Evolutionary conservation across 305 asterid genomes (phyloP), one percentile per base, ranked within the genome.

Genomic region (Coffea humblotiana): DNA sequence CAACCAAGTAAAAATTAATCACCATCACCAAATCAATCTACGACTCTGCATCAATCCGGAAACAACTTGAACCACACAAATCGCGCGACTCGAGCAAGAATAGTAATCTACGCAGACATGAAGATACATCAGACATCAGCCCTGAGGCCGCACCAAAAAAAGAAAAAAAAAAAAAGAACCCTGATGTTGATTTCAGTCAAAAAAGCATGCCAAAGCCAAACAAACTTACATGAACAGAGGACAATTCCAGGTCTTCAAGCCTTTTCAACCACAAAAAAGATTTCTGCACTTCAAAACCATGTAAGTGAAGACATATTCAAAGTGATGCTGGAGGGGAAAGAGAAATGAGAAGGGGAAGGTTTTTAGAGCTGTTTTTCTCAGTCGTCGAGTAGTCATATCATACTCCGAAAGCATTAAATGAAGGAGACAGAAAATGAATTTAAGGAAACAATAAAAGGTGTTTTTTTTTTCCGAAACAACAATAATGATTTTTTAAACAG

Each of bases 321-420:
- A n/a, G 16, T 35, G 51, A 6, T 21, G 37, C 21, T 58, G 77
- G 61, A 78, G 71, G 37, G 72, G 78, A 54, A 72, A 35, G 72
- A 64, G 76, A 79, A 83, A 85, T 76, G 81, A 68, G 77, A 85
- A 85, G 81, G 27, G 3, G 77, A 86, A 81, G 78, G 82, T 58
- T 77, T 63, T 52, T 83, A 11, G 78, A 70, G 81, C 80, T 65
- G 80, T 78, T 77, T 56, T 25, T 73, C 37, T 48, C 75, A 64
- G 74, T 60, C 85, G 43, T 75, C 64, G 84, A 80, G 87, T 64
- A 88, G 80, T 81, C 71, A 83, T 85, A 76, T 32, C 32, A 32
- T 78, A 79, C 91, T 82, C 43, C 43, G 82, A 65, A 83, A 84
- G 91, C 90, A 89, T 84, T 92, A 86, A 90, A 88, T 90, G 92